Evolutionary conservation across 768 basidiomycete genomes (phyloP).

Genomic region (Collybia mongolica): DNA sequence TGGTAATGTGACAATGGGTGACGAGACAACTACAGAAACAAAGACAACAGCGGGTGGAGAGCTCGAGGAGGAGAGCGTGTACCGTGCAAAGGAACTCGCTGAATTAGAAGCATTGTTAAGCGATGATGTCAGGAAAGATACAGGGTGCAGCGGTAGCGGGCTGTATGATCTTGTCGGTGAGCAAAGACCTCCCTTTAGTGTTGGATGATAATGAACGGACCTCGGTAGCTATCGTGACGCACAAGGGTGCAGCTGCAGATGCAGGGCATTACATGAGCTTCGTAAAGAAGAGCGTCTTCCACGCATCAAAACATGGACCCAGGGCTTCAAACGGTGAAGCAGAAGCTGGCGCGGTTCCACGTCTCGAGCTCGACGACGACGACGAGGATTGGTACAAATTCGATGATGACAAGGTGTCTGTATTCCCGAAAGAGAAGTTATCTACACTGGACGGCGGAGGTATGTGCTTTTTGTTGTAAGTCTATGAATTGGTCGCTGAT

Average conservation of each 20-base stretch:
- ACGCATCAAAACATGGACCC: conserved; percentile 30
- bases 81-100: conserved; percentile 61
- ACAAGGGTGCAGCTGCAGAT: conserved; percentile 95
- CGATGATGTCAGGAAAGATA: conserved; percentile 59
- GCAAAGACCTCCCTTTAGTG: conserved; percentile 18
- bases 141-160: conserved; percentile 75
- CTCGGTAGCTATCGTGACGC: conserved; percentile 81
- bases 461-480: conserved; percentile 10
- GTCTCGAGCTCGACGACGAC: conserved; percentile 49
- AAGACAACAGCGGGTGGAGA: conserved; percentile 38
- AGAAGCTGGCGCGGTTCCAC: conserved; percentile 12
- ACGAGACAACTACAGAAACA: conserved; percentile 22
- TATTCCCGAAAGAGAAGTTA: conserved; percentile 85
- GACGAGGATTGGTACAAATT: conserved; percentile 95
- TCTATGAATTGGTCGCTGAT: background rate
- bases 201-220: background rate
- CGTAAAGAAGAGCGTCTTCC: conserved; percentile 76
- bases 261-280: conserved; percentile 96
- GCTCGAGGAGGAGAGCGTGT: conserved; percentile 63
- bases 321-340: conserved; percentile 14
- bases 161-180: conserved; percentile 90
- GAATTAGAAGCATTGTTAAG: conserved; percentile 67
- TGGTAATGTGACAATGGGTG: conserved; percentile 50
- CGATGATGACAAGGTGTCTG: conserved; percentile 91
- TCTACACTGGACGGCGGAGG: conserved; percentile 86